Evolutionary conservation across 139 green algal genomes (phyloP), one percentile per base, ranked within the genome.

Genomic region (Chlamydomonas sphaeroides): DNA sequence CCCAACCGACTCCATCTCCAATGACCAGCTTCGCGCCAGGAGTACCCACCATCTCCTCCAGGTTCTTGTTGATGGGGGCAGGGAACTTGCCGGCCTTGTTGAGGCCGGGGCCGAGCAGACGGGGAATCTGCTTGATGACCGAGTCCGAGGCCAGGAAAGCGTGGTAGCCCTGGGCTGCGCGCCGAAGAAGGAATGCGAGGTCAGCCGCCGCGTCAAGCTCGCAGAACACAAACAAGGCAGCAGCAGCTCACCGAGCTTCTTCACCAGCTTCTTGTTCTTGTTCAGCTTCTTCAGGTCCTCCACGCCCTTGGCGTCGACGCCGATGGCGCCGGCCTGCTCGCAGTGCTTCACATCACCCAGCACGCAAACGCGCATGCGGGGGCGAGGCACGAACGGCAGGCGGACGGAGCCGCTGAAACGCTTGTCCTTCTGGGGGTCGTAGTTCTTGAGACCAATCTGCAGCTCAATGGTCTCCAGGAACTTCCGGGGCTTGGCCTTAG

Each of bases 251-350:
- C 92, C 92, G 78, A 99, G 92, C 95, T 99, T 99, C 95, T 99
- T 99, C 71, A 99, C 97, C 56, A 99, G 94, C 95, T 99, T 99
- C 95, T 99, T 99, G 96, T 99, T 99, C 95, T 99, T 99, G 95
- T 99, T 99, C 68, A 99, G 93, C 96, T 99, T 99, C 96, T 99
- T 99, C 65, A 99, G 91, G 85, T 97, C 95, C 85, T 99, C 97
- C 75, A 99, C 95, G 78, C 87, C 94, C 94, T 98, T 97, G 79
- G 83, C 79, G 83, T 99, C 97, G 30, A 99, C 72, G 69, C 90
- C 93, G 36, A 98, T 91, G 61, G 91, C 82, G 80, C 94, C 87
- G 66, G 96, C 95, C 88, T 90, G 84, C 88, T 99, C 97, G 89
- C 97, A 98, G 83, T 99, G 97, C 94, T 98, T 97, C 81, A 98